Evolutionary conservation across 164 flowering plant genomes (phyloP).

Genomic region (Liquidambar formosana): DNA sequence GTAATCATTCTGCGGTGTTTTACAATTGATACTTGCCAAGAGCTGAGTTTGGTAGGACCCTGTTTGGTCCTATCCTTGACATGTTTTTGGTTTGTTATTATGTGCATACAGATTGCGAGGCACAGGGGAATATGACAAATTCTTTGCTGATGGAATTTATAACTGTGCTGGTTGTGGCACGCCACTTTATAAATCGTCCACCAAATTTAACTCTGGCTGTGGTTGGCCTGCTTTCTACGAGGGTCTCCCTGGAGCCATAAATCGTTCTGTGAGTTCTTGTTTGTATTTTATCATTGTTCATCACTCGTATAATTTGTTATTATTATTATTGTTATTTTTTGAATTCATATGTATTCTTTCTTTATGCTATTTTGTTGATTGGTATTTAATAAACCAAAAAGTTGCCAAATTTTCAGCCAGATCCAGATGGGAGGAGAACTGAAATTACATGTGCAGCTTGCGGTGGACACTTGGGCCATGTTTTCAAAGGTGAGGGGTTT

Average conservation of each 20-base stretch:
- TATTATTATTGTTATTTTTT: no score
- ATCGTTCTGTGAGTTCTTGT: slow-evolving; percentile 50
- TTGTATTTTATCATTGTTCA: neutral
- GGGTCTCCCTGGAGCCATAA: slow-evolving; percentile 82
- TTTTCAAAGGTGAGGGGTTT: slow-evolving; percentile 77
- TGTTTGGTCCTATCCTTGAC: no score
- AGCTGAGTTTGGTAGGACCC: no score
- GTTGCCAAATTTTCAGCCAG: slow-evolving; percentile 51
- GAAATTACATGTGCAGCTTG: slow-evolving; percentile 83
- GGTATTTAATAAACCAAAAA: neutral
- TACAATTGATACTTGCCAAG: no score
- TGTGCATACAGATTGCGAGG: slow-evolving; percentile 46
- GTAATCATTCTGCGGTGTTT: no score
- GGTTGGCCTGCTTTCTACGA: slow-evolving; percentile 96
- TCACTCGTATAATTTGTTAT: no score
- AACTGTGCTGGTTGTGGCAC: slow-evolving; percentile 77
- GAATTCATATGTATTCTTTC: neutral
- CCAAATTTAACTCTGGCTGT: slow-evolving; percentile 83
- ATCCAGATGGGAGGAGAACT: slow-evolving; percentile 73
- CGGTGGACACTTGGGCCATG: slow-evolving; percentile 85
- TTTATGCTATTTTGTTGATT: neutral
- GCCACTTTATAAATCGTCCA: slow-evolving; percentile 64
- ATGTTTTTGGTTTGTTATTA: neutral
- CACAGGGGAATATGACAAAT: slow-evolving; percentile 83
- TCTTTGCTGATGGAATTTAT: slow-evolving; percentile 62